These are phyloP conservation scores for Xylaria flabelliformis DNA, from an alignment of 495 filamentous ascomycete genomes.

Conservation along the genomic window DNA sequence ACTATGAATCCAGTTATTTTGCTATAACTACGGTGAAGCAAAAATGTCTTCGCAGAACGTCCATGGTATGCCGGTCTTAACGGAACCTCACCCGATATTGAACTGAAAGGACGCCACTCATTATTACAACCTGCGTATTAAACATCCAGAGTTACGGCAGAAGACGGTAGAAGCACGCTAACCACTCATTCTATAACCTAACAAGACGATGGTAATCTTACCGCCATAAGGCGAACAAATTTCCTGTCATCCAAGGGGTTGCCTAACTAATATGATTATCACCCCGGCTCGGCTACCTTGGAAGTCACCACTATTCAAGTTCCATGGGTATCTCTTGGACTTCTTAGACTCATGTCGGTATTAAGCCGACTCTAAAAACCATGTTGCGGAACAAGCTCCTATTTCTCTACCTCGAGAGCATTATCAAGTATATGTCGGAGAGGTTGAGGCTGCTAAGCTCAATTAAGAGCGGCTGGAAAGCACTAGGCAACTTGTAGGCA, in stretches of 20 bases:
- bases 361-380: neutral
- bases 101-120: neutral
- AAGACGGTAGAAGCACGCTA: neutral
- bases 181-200: neutral
- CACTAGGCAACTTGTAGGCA: neutral
- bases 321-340: too few species aligned
- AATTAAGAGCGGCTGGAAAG: neutral
- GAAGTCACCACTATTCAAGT: neutral
- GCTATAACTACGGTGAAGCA: neutral
- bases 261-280: neutral
- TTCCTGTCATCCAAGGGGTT: conserved; percentile 9
- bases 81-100: neutral
- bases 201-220: conserved; percentile 9
- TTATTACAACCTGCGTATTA: neutral
- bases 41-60: neutral
- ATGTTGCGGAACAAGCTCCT: neutral
- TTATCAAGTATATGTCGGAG: neutral
- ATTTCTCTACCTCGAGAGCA: neutral
- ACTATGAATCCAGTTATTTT: neutral
- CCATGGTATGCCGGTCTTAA: neutral
- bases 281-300: neutral
- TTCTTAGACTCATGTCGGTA: neutral
- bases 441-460: neutral
- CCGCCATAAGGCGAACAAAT: conserved; percentile 5
- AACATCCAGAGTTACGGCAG: neutral